These are phyloP conservation scores for Hippophae rhamnoides DNA, from an alignment of 306 rosid genomes.

Conservation along the genomic window DNA sequence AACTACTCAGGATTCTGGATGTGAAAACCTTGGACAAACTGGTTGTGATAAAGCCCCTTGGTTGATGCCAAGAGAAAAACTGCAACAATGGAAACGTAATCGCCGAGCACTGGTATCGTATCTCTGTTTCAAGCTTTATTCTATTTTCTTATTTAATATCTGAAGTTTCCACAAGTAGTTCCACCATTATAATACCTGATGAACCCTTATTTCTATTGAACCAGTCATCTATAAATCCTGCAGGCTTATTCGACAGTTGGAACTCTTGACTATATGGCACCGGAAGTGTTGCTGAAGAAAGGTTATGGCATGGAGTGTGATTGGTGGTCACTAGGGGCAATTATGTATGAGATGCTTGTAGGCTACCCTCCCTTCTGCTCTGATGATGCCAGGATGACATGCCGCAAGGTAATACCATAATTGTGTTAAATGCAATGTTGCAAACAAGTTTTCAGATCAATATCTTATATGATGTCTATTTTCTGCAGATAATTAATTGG, in stretches of 20 bases:
- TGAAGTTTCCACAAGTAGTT: conserved; percentile 1
- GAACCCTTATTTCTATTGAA: not conserved
- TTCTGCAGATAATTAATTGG: conserved; percentile 89
- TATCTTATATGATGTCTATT: conserved; percentile 15
- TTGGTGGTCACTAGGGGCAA: conserved; percentile 99
- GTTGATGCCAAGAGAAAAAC: conserved; percentile 94
- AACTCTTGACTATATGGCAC: conserved; percentile 99
- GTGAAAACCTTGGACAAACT: conserved; percentile 61
- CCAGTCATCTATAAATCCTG: conserved; percentile 2
- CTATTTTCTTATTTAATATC: conserved; percentile 12
- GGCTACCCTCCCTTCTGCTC: conserved; percentile 99
- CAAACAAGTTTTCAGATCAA: not conserved
- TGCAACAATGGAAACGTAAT: conserved; percentile 95
- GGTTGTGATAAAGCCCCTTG: conserved; percentile 51
- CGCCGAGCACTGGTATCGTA: conserved; percentile 72
- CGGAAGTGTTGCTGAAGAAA: conserved; percentile 92
- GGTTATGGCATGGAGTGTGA: conserved; percentile 98
- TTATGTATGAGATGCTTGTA: conserved; percentile 95
- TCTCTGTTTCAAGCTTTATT: not conserved
- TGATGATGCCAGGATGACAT: conserved; percentile 95
- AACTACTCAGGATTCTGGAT: conserved; percentile 41
- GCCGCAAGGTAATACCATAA: conserved; percentile 68
- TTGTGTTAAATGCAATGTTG: conserved; percentile 13
- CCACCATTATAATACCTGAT: not conserved
- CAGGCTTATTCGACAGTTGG: conserved; percentile 99